Evolutionary conservation across 2,329 filamentous ascomycete species (phyloP).

Genomic region (Rhinocladiella similis): DNA sequence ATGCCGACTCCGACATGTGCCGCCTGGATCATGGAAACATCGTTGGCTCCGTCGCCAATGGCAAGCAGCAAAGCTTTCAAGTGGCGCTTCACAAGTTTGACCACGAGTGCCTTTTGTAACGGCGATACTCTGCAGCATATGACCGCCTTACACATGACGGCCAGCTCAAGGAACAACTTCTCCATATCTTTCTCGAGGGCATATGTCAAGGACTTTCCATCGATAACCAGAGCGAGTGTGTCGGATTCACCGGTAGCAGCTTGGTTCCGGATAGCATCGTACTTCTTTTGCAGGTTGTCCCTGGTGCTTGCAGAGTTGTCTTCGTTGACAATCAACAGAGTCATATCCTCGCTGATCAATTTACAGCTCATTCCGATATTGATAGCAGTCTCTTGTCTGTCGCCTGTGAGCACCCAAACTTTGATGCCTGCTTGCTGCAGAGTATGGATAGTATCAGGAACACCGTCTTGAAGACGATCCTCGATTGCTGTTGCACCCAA

Average conservation of each 20-base stretch:
- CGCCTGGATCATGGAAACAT: slow-evolving; percentile 99
- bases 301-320: slow-evolving; percentile 75
- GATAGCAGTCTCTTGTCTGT: slow-evolving; percentile 97
- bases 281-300: slow-evolving; percentile 89
- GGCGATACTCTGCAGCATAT: slow-evolving; percentile 93
- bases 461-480: slow-evolving; percentile 93
- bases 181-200: slow-evolving; percentile 93
- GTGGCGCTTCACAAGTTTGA: slow-evolving; percentile 96
- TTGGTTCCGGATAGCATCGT: slow-evolving; percentile 85
- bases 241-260: slow-evolving; percentile 66
- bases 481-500: slow-evolving; percentile 96
- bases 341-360: slow-evolving; percentile 98
- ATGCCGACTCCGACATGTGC: slow-evolving; percentile 98
- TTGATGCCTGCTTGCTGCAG: slow-evolving; percentile 97
- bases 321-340: slow-evolving; percentile 92
- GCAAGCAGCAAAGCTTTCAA: slow-evolving; percentile 88
- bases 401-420: slow-evolving; percentile 96
- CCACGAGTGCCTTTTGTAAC: slow-evolving; percentile 92
- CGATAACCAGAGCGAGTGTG: slow-evolving; percentile 86
- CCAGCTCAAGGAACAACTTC: slow-evolving; percentile 88
- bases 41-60: slow-evolving; percentile 96
- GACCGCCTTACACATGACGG: slow-evolving; percentile 96
- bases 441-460: slow-evolving; percentile 96
- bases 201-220: slow-evolving; percentile 91
- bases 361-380: slow-evolving; percentile 99